Conservation (phyloP, 495 filamentous ascomycete species). For the Penicillium simplicissimum region DNA sequence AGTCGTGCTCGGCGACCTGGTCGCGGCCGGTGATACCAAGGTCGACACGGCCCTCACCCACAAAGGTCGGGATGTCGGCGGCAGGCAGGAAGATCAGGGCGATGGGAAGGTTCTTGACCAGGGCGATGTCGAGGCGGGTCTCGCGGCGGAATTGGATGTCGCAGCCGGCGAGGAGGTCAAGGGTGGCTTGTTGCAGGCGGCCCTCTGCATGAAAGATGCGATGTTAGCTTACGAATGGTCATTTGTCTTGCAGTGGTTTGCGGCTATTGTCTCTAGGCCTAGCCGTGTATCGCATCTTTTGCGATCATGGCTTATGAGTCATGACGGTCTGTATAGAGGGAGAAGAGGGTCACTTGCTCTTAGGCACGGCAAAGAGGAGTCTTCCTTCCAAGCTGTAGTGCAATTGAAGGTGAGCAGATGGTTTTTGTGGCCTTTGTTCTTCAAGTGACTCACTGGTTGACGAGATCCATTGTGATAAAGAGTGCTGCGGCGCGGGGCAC, state of each 20-base stretch:
- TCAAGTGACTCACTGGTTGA: slow-evolving; percentile 70
- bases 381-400: slow-evolving; percentile 71
- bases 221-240: slow-evolving; percentile 19
- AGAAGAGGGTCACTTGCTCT: slow-evolving; percentile 64
- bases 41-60: slow-evolving; percentile 91
- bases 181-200: slow-evolving; percentile 76
- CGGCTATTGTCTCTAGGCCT: background rate
- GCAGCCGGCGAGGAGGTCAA: slow-evolving; percentile 87
- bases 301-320: slow-evolving; percentile 21
- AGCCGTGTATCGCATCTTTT: slow-evolving; percentile 5
- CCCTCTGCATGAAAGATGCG: slow-evolving; percentile 65
- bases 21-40: slow-evolving; percentile 93
- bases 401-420: slow-evolving; percentile 9
- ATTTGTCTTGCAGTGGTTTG: background rate
- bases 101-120: slow-evolving; percentile 92
- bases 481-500: slow-evolving; percentile 33
- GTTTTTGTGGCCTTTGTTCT: slow-evolving; percentile 1
- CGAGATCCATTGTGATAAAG: slow-evolving; percentile 67
- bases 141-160: slow-evolving; percentile 96
- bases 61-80: slow-evolving; percentile 94
- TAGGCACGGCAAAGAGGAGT: slow-evolving; percentile 93
- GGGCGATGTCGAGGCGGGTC: slow-evolving; percentile 90
- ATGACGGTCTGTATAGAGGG: slow-evolving; percentile 3
- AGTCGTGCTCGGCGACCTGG: slow-evolving; percentile 89
- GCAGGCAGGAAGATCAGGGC: slow-evolving; percentile 97